These are phyloP conservation scores for Pythium brassicae DNA, from an alignment of 352 stramenopile species.

Conservation along the genomic window DNA sequence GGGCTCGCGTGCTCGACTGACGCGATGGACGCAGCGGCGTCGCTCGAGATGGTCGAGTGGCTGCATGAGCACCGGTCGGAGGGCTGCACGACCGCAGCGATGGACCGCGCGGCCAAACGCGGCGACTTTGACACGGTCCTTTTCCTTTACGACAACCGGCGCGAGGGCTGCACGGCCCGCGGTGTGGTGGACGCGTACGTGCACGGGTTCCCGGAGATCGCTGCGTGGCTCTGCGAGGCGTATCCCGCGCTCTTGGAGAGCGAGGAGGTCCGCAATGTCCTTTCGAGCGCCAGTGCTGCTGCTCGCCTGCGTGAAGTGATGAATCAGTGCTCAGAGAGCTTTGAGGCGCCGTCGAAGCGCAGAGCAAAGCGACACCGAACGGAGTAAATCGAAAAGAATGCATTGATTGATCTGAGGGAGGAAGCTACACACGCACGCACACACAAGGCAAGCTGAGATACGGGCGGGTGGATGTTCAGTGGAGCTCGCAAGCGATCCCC, in stretches of 20 bases:
- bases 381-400: not conserved
- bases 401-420: not conserved
- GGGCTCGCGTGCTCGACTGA: not conserved
- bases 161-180: not conserved
- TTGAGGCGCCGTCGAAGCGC: too few species aligned
- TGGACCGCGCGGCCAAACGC: not conserved
- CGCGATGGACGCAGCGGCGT: not conserved
- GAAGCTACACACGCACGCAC: slow-evolving; percentile 4
- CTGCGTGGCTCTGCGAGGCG: not conserved
- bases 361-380: not conserved
- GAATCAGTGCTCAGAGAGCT: not conserved
- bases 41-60: slow-evolving; percentile 6
- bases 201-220: not conserved
- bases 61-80: slow-evolving; percentile 8
- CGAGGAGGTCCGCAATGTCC: not conserved
- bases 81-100: not conserved
- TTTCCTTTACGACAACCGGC: not conserved
- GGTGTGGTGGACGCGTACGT: not conserved
- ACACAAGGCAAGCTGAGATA: not conserved
- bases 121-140: not conserved
- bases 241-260: not conserved
- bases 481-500: slow-evolving; percentile 19
- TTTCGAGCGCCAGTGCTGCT: too few species aligned
- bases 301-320: too few species aligned
- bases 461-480: slow-evolving; percentile 29